phyloP scores from a whole-genome alignment of 2,329 filamentous ascomycete genomes.

The Torrubiella hemipterigena region DNA sequence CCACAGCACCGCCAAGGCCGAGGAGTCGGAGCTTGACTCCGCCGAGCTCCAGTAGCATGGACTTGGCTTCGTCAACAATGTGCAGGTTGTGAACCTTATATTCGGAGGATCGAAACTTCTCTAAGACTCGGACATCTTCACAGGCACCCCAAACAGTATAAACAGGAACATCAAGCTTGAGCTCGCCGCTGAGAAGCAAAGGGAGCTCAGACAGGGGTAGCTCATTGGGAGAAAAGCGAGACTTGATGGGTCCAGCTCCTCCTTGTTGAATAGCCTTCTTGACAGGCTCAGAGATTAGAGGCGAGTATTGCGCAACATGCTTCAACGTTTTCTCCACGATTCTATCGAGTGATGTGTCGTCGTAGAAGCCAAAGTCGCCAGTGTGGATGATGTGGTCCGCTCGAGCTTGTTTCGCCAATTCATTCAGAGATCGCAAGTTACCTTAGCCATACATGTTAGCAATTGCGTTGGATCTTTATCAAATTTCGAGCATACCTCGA shows the following conservation, averaged over 20 bases:
- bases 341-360: slow-evolving; percentile 86
- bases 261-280: slow-evolving; percentile 56
- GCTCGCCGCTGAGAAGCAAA: slow-evolving; percentile 73
- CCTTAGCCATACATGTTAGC: slow-evolving; percentile 41
- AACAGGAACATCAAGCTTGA: slow-evolving; percentile 89
- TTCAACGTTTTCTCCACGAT: slow-evolving; percentile 98
- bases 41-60: slow-evolving; percentile 84
- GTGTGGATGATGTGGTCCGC: slow-evolving; percentile 98
- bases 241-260: slow-evolving; percentile 70
- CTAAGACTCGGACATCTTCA: slow-evolving; percentile 92
- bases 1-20: slow-evolving; percentile 87
- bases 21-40: slow-evolving; percentile 92
- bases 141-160: slow-evolving; percentile 99
- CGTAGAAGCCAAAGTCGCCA: slow-evolving; percentile 98
- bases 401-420: slow-evolving; percentile 85
- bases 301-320: slow-evolving; percentile 97
- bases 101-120: slow-evolving; percentile 94
- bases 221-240: slow-evolving; percentile 67
- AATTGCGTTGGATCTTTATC: slow-evolving; percentile 7
- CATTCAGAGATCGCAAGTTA: slow-evolving; percentile 90
- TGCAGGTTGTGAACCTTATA: slow-evolving; percentile 97
- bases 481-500: slow-evolving; percentile 39
- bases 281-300: slow-evolving; percentile 69
- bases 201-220: slow-evolving; percentile 88
- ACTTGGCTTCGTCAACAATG: slow-evolving; percentile 97